Evolutionary conservation across 129 eudicot species (phyloP), one percentile per base, ranked within the genome.

Genomic region (Escallonia rubra): DNA sequence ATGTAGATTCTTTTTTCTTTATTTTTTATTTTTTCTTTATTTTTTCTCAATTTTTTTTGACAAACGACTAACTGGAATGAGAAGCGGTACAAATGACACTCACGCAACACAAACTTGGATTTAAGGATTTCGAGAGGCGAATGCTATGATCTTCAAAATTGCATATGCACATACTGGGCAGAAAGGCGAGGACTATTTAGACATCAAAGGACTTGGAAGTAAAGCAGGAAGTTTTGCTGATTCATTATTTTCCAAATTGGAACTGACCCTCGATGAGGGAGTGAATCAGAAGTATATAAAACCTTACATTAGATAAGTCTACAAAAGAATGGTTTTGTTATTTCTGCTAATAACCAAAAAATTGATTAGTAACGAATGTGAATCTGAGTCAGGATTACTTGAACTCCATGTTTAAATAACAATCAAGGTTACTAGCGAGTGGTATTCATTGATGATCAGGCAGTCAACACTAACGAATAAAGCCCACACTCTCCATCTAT

Each of bases 61-160:
- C 65, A 76, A 13, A 66, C 45, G 66, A 76, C 65, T 41, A 63
- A 55, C 63, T 54, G 61, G 39, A 49, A 62, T 7, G 69, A 77
- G 52, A 14, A 5, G 41, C 34, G 43, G 45, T 4, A 61, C 64
- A 61, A 66, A 38, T 55, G 77, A 65, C 72, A 57, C 58, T 5
- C 62, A 41, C 34, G 44, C 57, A 55, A 13, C 57, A 41, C 41
- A 48, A 60, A 71, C 46, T 69, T 34, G 11, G 44, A n/a, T 57
- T 61, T 3, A 73, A 83, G 74, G 76, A 57, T 66, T 87, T 85
- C 83, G 93, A 87, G 96, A 88, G 95, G 96, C 80, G 68, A 72
- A 81, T 63, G 59, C 15, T 61, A 58, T 41, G 66, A 70, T 42
- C 66, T 78, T 79, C 75, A 79, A 67, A 75, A 61, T 67, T 76